Conservation (phyloP, 2,329 filamentous ascomycete genomes). For the Claviceps sp. region DNA sequence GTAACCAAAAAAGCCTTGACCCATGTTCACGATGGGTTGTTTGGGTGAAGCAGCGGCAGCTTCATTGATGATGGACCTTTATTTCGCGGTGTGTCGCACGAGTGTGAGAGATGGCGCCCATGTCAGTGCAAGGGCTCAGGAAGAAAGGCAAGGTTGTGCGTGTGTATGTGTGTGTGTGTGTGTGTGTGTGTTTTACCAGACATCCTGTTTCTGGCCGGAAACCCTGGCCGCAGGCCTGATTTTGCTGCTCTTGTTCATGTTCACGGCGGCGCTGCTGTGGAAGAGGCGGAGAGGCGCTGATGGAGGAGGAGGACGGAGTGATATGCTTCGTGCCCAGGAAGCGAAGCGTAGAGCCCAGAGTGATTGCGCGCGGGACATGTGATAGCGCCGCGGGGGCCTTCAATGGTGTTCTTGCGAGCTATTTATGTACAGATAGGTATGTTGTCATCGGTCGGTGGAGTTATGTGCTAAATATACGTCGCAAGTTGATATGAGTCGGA, state of each 20-base stretch:
- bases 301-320: not conserved
- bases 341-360: not conserved
- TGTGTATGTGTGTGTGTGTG: too few relatives aligned
- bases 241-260: conserved; percentile 30
- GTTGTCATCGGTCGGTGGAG: too few relatives aligned
- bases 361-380: not conserved
- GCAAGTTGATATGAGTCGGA: too few relatives aligned
- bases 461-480: too few relatives aligned
- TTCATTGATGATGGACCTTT: conserved; percentile 53
- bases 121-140: not conserved
- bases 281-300: not conserved
- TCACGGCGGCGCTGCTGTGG: conserved; percentile 12
- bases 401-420: not conserved
- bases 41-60: conserved; percentile 48
- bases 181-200: conserved; percentile 28
- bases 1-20: conserved; percentile 71
- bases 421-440: too few relatives aligned
- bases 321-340: not conserved
- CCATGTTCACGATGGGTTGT: conserved; percentile 53
- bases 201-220: conserved; percentile 36
- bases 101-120: not conserved
- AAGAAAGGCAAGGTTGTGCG: too few relatives aligned
- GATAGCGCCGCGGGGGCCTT: not conserved
- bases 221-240: conserved; percentile 37
- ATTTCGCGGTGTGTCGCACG: not conserved